Evolutionary conservation across 2,329 filamentous ascomycete genomes (phyloP).

Genomic region (Colletotrichum filicis): DNA sequence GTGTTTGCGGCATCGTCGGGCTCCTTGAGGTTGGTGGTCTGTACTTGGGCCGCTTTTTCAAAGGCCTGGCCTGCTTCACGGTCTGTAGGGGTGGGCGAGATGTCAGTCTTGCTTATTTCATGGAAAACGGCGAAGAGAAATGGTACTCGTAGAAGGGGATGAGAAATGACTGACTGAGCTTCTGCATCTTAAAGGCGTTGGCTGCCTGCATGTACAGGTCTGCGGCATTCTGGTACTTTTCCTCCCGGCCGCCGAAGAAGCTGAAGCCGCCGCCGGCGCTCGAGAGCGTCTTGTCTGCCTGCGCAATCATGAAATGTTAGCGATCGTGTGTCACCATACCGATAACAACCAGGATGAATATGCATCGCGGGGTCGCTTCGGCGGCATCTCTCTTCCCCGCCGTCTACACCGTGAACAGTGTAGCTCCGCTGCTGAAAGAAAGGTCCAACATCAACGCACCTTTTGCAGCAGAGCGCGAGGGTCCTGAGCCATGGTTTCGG

Average conservation of each 20-base stretch:
- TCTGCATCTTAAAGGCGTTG: slow-evolving; percentile 91
- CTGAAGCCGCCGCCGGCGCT: slow-evolving; percentile 85
- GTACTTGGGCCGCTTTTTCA: slow-evolving; percentile 85
- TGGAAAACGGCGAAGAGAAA: no score
- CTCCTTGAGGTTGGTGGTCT: slow-evolving; percentile 85
- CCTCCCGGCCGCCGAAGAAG: slow-evolving; percentile 86
- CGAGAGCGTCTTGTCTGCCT: slow-evolving; percentile 88
- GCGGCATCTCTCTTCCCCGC: no score
- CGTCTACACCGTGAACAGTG: no score
- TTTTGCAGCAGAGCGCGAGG: slow-evolving; percentile 83
- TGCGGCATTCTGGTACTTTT: slow-evolving; percentile 90
- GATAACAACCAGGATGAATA: not conserved
- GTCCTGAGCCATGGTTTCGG: slow-evolving; percentile 75
- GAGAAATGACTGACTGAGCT: slow-evolving; percentile 70
- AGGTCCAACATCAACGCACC: slow-evolving; percentile 55
- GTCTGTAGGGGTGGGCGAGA: slow-evolving; percentile 59
- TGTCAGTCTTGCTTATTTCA: not conserved
- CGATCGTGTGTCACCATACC: not conserved
- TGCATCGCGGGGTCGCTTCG: not conserved
- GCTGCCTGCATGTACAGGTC: slow-evolving; percentile 90
- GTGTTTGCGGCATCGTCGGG: slow-evolving; percentile 93
- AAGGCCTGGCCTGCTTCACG: slow-evolving; percentile 89
- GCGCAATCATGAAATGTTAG: slow-evolving; percentile 32
- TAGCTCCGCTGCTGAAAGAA: not conserved
- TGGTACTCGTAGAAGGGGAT: not conserved